A percentile compares a stretch with the other conserved stretches of the same genome.
Conservation (phyloP, 768 basidiomycete genomes). For the Phylloporus sp. region DNA sequence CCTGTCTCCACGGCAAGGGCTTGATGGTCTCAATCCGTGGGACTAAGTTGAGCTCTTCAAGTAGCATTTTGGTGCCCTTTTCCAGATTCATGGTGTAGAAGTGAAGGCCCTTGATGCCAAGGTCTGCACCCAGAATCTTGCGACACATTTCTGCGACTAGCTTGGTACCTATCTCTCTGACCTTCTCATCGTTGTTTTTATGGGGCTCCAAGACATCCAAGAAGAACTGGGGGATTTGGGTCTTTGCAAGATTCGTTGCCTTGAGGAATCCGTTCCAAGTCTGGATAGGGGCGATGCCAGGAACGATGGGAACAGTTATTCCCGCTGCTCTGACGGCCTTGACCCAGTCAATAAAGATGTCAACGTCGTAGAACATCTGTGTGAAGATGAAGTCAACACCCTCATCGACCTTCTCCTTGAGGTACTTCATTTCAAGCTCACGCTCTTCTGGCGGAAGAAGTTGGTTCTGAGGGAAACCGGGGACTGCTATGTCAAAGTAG, state of each 20-base stretch:
- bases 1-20: conserved; percentile 96
- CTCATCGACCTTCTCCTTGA: conserved; percentile 89
- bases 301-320: conserved; percentile 86
- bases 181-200: conserved; percentile 91
- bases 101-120: conserved; percentile 87
- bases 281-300: conserved; percentile 93
- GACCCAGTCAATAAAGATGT: conserved; percentile 91
- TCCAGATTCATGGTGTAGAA: conserved; percentile 99
- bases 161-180: conserved; percentile 88
- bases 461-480: conserved; percentile 88
- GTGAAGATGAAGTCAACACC: conserved; percentile 95
- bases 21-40: conserved; percentile 88
- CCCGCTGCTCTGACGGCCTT: conserved; percentile 76
- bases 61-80: conserved; percentile 90
- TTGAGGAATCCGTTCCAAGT: conserved; percentile 94
- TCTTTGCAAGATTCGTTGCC: conserved; percentile 76
- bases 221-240: conserved; percentile 69
- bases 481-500: conserved; percentile 93
- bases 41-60: conserved; percentile 88
- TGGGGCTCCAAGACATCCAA: conserved; percentile 78
- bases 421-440: conserved; percentile 72
- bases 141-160: conserved; percentile 94
- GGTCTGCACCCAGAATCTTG: conserved; percentile 70
- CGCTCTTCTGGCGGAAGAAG: conserved; percentile 69
- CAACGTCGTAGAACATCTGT: conserved; percentile 96